Conservation (phyloP, 495 filamentous ascomycete species). For the Massariosphaeria phaeospora region DNA sequence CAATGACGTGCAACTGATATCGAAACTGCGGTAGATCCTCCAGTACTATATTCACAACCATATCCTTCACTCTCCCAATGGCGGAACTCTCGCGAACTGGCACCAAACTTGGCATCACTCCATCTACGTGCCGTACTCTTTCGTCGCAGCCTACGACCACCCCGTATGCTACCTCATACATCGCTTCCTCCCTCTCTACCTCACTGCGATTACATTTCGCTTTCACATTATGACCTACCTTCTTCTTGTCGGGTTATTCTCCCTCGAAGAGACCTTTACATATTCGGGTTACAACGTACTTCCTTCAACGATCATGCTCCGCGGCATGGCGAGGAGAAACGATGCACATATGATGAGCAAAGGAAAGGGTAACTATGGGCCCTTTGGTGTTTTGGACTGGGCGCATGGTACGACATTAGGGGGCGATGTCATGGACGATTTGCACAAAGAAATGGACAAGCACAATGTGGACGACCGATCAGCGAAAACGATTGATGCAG, state of each 20-base stretch:
- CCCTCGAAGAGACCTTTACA: conserved; percentile 69
- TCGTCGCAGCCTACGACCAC: conserved; percentile 73
- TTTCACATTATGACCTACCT: conserved; percentile 78
- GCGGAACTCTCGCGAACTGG: conserved; percentile 39
- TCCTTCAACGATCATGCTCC: conserved; percentile 66
- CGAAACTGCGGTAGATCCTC: conserved; percentile 44
- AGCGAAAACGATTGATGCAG: conserved; percentile 36
- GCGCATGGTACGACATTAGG: conserved; percentile 61
- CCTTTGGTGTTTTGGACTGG: conserved; percentile 77
- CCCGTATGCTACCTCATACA: conserved; percentile 65
- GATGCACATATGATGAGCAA: conserved; percentile 60
- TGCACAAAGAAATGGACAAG: conserved; percentile 56
- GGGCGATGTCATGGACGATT: conserved; percentile 53
- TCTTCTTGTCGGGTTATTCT: conserved; percentile 60
- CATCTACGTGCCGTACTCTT: conserved; percentile 57
- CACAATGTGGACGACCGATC: conserved; percentile 51
- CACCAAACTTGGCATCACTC: conserved; percentile 66
- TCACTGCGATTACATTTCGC: conserved; percentile 61
- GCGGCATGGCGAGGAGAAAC: conserved; percentile 65
- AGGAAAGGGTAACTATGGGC: conserved; percentile 68
- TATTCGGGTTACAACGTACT: conserved; percentile 73
- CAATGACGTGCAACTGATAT: neutral
- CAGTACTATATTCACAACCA: conserved; percentile 70
- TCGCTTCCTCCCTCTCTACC: conserved; percentile 66
- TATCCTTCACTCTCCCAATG: conserved; percentile 53